Base-by-base conservation (phyloP, 1,284 basidiomycete genomes). In the Phylloporus gajari region DNA sequence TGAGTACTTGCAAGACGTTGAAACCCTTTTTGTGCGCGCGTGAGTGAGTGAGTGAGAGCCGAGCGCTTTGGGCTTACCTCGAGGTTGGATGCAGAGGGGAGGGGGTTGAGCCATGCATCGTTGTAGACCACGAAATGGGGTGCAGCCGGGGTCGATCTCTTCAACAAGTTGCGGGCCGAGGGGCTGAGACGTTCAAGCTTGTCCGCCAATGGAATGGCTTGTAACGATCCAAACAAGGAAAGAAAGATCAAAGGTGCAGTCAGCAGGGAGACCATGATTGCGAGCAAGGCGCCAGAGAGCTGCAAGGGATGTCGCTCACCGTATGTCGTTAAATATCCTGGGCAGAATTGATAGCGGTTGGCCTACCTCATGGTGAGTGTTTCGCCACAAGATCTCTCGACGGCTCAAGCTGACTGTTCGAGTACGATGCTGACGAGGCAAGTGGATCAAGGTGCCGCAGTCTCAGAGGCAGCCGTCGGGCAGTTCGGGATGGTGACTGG, bases 51-150 rank as follows among this genome's bases (percentile, higher is more conserved):
- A 6, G 13, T 9, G 27, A 3, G 25, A 27, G 21, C 4, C 35
- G 27, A 38, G 23, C 8, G 53, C 13, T 5, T 9, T 1, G 44
- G 23, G 77, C 83, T 25, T 70, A 87, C 88, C 70, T 79, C 59
- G 61, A 89, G 78, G 1, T 83, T 69, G 46, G 84, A 82, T 5
- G 83, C 72, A 81, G 86, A 46, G 83, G 87, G 38, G 78, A 86
- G 68, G 82, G 70, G 82, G 78, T n/a, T 72, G n/a, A 85, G 78
- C 74, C 78, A 86, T 64, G 77, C 70, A 75, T 88, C 86, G 61
- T 83, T 83, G 77, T 88, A 88, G 15, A 84, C 80, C 30, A 87
- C 83, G 66, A 84, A 88, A 71, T 82, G 81, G 40, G 88, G 87
- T 0, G 83, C 67, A 12, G 73, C 67, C 5, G 80, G 80, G 0